Base-by-base conservation (phyloP, 495 filamentous ascomycete species). In the Corynascus novoguineensis region DNA sequence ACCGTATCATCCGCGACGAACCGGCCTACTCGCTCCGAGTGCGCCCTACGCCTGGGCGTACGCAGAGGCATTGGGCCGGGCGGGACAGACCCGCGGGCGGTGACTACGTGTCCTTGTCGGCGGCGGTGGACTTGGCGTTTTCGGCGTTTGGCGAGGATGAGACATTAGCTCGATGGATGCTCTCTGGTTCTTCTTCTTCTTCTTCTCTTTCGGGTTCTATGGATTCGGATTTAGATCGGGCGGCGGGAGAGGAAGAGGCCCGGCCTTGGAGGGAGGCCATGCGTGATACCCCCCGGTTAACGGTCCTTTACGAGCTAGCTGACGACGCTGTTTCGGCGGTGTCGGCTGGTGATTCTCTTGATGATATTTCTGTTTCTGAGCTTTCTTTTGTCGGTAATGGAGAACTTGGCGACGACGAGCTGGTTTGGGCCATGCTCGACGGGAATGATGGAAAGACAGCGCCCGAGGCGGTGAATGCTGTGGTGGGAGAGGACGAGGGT, bases 1-100 rank as follows among this genome's bases (percentile, higher is more conserved):
- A 70, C 47, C 57, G 57, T 32, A 72, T 76, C 34, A 56, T 57
- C 10, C 65, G 67, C 31, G 49, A 66, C 8, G 68, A 73, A 25
- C 71, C 69, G 0, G 55, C 59, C 9, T 72, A 72, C 29, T 62
- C 68, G 9, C 28, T 48, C 1, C 32, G 29, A 1, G 46, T 60
- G 17, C 45, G 41, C 31, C 57, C 45, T 37, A 14, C 71, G n/a
- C n/a, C n/a, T n/a, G n/a, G n/a, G n/a, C n/a, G n/a, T n/a, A n/a
- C n/a, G n/a, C n/a, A n/a, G 28, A 63, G 64, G 38, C 63, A n/a
- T n/a, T n/a, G 56, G 17, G 60, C 59, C n/a, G 72, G 71, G 55
- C 65, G 67, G 29, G 59, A 58, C 58, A 66, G 53, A 29, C 35
- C 38, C 28, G 47, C 42, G 19, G 55, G 19, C 28, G 9, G 2